Evolutionary conservation across 495 filamentous ascomycete species (phyloP).

Genomic region (Haplographium delicatum): DNA sequence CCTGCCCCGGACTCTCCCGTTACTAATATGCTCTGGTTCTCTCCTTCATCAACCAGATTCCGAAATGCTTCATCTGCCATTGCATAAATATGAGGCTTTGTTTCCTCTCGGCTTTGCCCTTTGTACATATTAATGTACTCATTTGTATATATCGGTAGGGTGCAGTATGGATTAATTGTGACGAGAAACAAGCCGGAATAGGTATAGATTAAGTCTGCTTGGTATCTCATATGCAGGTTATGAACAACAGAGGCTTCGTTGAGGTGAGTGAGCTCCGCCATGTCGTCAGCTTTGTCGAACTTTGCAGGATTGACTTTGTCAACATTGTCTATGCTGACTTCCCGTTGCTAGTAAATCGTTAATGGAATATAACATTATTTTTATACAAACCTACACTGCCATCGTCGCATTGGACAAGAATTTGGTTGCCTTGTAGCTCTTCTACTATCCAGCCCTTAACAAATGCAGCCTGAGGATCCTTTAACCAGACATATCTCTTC

Average conservation of each 20-base stretch:
- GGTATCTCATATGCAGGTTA: slow-evolving; percentile 90
- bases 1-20: slow-evolving; percentile 98
- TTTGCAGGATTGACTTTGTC: slow-evolving; percentile 99
- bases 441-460: slow-evolving; percentile 87
- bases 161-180: slow-evolving; percentile 93
- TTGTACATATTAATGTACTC: slow-evolving; percentile 98
- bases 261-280: slow-evolving; percentile 96
- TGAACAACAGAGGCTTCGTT: slow-evolving; percentile 98
- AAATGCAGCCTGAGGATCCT: slow-evolving; percentile 81
- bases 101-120: slow-evolving; percentile 83
- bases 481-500: slow-evolving; percentile 97
- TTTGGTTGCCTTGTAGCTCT: slow-evolving; percentile 57
- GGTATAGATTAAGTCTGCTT: slow-evolving; percentile 95
- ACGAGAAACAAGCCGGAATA: slow-evolving; percentile 98
- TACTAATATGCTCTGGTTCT: slow-evolving; percentile 96
- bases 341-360: slow-evolving; percentile 61
- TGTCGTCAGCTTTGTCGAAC: slow-evolving; percentile 98
- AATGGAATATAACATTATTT: not conserved
- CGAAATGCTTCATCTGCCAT: slow-evolving; percentile 98
- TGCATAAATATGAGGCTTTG: slow-evolving; percentile 94
- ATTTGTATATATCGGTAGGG: slow-evolving; percentile 90
- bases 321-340: slow-evolving; percentile 75
- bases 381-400: slow-evolving; percentile 61
- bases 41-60: slow-evolving; percentile 88
- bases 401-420: slow-evolving; percentile 91